Base-by-base conservation (phyloP, 2,329 filamentous ascomycete species). In the Alternaria gansuensis region DNA sequence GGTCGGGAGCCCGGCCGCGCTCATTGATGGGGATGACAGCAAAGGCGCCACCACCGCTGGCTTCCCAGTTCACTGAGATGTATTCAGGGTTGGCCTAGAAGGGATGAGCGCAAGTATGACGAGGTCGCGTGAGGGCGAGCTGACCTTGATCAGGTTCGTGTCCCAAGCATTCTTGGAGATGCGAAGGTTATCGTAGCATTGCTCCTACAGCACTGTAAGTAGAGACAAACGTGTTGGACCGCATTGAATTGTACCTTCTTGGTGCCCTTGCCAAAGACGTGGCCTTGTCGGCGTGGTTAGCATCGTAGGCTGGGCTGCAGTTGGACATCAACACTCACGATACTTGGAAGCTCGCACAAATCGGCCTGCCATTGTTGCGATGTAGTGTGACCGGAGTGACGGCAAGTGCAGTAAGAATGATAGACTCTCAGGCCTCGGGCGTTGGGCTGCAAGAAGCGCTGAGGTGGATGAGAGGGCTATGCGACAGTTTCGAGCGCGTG, bases 151-250 rank as follows among this genome's bases (percentile, higher is more conserved):
- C 75, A 99, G 83, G 82, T 99, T 99, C 74, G 93, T 97, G 80
- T 99, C 95, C 95, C 95, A 99, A 55, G 95, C 95, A 88, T 99
- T 99, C 81, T 90, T 92, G 75, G 93, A 97, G 80, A 99, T 92
- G 78, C 92, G 92, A 70, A 99, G 84, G 80, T 98, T 98, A 81
- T 99, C 95, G 82, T 98, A 99, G 84, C 93, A 97, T 86, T 92
- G 91, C 79, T 99, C 95, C 87, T 88, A 59, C 7, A 17, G 1
- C 0, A 13, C 8, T 37, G 58, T 75, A 50, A 72, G 67, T 61
- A 50, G 17, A 11, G 21, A 28, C 29, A 9, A 9, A 26, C 39
- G 39, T 23, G 43, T 14, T 37, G 14, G 10, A 9, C 31, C 17
- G 2, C 6, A 17, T 5, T 34, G 2, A n/a, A 29, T 2, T 57